Evolutionary conservation across 441 rosid genomes (phyloP), one percentile per base, ranked within the genome.

Genomic region (Lepidium campestre): DNA sequence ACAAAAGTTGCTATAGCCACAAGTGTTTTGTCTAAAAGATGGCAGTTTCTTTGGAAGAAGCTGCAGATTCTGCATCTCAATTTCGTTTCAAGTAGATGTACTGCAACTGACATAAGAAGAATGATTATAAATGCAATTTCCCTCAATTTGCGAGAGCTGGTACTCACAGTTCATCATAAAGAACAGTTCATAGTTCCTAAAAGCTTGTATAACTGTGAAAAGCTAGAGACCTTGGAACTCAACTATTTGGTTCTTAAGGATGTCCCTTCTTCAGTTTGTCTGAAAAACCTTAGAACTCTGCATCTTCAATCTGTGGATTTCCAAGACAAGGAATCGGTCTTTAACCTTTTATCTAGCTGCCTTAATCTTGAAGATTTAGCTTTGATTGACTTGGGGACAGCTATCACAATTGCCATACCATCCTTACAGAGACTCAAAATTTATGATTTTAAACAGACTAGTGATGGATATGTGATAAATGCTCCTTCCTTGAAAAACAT

Each of bases 401-500:
- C 29, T 4, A 27, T 27, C 15, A 17, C 8, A 7, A 32, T 57
- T 10, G 12, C 18, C 3, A 34, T 39, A 5, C 47, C 32, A 10
- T 34, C 63, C 8, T 57, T 57, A 13, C 6, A 57, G 47, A 35
- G 62, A 12, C 25, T 57, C 31, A 0, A 7, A 3, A 6, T 17
- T 29, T 2, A 9, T 34, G 4, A n/a, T 7, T 7, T 1, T 1
- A 6, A 1, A n/a, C n/a, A n/a, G n/a, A n/a, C n/a, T n/a, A n/a
- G n/a, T n/a, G n/a, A n/a, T n/a, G n/a, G n/a, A n/a, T n/a, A n/a
- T 50, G 18, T 1, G 10, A 64, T 62, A 34, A 10, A 62, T 49
- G 27, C 59, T 64, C 58, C 58, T 50, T 64, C 29, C 25, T 15
- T 64, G 18, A 64, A 64, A 18, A 6, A 37, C 58, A 37, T 63